A percentile compares a stretch with the other conserved stretches of the same genome.
Conservation (phyloP, 73 alveolate species). For the Urostyla sp. region DNA sequence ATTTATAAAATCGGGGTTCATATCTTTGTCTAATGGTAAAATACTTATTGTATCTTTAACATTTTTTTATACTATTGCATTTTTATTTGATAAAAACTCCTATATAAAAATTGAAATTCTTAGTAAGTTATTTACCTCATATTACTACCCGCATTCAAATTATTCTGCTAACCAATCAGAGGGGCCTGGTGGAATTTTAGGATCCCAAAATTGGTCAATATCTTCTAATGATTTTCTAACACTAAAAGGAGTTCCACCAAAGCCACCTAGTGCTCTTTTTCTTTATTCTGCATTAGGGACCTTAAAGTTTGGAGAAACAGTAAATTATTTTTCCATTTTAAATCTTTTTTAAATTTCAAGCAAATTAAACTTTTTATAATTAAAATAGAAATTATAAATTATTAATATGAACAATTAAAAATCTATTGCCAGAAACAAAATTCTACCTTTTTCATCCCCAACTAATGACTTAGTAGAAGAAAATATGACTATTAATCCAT, state of each 20-base stretch:
- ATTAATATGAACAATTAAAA: neutral
- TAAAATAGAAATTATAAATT: too few species aligned
- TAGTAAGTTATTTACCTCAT: constrained; percentile 12
- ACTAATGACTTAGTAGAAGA: too few species aligned
- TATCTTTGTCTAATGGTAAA: constrained; percentile 50
- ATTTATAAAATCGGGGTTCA: neutral
- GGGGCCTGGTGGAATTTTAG: constrained; percentile 25
- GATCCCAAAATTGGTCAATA: constrained; percentile 30
- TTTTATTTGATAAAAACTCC: constrained; percentile 39
- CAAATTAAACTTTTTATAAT: neutral
- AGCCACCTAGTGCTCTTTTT: constrained; percentile 38
- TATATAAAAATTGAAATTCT: neutral
- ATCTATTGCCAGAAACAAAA: too few species aligned
- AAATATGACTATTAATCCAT: too few species aligned
- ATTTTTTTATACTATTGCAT: constrained; percentile 48
- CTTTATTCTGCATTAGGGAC: constrained; percentile 40
- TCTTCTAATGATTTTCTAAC: constrained; percentile 32
- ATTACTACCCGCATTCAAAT: constrained; percentile 28
- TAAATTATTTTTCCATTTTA: too few species aligned
- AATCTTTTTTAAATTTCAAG: too few species aligned
- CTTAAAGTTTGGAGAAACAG: neutral
- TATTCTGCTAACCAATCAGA: constrained; percentile 36
- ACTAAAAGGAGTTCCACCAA: constrained; percentile 43
- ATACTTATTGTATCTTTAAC: constrained; percentile 47
- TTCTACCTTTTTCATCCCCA: too few species aligned